phyloP scores from a whole-genome alignment of 2,329 filamentous ascomycete genomes.

The Sphaerulina populicola region DNA sequence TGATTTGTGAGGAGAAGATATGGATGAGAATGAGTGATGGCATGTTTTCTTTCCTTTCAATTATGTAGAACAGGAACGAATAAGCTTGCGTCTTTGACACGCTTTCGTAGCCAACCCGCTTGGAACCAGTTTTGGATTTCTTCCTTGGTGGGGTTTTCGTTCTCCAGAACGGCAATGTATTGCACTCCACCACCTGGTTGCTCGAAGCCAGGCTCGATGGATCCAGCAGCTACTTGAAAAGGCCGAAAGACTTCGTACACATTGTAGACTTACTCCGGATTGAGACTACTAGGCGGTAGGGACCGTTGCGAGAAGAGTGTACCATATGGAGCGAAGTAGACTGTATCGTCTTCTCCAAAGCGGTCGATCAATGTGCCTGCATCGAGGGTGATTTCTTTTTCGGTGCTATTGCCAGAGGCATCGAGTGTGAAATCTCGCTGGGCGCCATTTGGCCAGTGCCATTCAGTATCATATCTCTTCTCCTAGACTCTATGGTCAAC shows the following conservation, averaged over 20 bases:
- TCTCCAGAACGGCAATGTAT: background rate
- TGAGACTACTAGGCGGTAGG: conserved; percentile 4
- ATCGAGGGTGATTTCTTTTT: background rate
- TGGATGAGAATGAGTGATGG: too few relatives aligned
- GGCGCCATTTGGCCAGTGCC: background rate
- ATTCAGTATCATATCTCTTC: background rate
- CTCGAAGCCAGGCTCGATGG: conserved; percentile 4
- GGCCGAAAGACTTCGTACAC: background rate
- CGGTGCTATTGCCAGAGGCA: background rate
- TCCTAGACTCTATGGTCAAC: background rate
- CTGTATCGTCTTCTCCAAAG: conserved; percentile 2
- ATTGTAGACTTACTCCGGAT: background rate
- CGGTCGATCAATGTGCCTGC: conserved; percentile 1
- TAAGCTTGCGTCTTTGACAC: too few relatives aligned
- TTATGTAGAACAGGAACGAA: too few relatives aligned
- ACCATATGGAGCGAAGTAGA: conserved; percentile 2
- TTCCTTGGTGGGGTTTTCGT: background rate
- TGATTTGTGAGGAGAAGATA: background rate
- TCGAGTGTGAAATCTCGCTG: background rate
- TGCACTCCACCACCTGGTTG: background rate
- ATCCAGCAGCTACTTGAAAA: background rate
- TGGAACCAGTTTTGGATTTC: background rate
- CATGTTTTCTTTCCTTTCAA: too few relatives aligned
- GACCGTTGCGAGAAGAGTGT: conserved; percentile 1
- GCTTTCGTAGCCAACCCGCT: too few relatives aligned